phyloP scores from a whole-genome alignment of 2,329 filamentous ascomycete genomes.

The Colletotrichum ledebouriae region DNA sequence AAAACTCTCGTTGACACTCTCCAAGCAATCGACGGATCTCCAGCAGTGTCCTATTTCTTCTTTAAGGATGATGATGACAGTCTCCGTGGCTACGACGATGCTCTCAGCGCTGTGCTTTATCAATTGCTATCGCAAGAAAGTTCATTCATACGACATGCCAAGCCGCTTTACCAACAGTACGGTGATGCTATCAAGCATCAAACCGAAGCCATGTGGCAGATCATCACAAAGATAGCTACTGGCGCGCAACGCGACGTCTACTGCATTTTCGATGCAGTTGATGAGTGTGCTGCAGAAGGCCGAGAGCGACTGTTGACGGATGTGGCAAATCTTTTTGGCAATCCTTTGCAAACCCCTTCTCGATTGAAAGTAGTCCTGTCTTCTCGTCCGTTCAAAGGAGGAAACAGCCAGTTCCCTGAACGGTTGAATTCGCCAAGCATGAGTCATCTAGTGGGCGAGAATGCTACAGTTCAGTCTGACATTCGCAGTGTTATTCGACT shows the following conservation, averaged over 20 bases:
- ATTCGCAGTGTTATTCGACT: constrained; percentile 25
- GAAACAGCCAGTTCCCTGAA: rapidly evolving
- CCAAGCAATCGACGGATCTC: not conserved
- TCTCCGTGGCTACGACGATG: not conserved
- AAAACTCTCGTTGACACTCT: not conserved
- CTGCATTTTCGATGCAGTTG: constrained; percentile 14
- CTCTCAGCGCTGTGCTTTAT: not conserved
- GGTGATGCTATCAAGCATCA: not conserved
- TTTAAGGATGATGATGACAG: constrained; percentile 24
- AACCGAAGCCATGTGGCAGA: not conserved
- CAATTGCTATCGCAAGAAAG: not conserved
- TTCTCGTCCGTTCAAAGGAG: not conserved
- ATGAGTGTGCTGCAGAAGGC: not conserved
- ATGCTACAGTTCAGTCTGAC: constrained; percentile 16
- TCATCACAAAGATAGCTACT: not conserved
- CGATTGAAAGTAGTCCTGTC: not conserved
- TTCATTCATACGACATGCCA: not conserved
- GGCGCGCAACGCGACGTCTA: not conserved
- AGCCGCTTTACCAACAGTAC: not conserved
- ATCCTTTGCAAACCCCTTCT: rapidly evolving
- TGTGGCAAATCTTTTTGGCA: not conserved
- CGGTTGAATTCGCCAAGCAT: not conserved
- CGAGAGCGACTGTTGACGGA: not conserved
- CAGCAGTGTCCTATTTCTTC: constrained; percentile 2
- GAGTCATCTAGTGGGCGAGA: constrained; percentile 10